These are phyloP conservation scores for Laetiporus sulphureus DNA, from an alignment of 1,284 basidiomycete species.

Conservation along the genomic window DNA sequence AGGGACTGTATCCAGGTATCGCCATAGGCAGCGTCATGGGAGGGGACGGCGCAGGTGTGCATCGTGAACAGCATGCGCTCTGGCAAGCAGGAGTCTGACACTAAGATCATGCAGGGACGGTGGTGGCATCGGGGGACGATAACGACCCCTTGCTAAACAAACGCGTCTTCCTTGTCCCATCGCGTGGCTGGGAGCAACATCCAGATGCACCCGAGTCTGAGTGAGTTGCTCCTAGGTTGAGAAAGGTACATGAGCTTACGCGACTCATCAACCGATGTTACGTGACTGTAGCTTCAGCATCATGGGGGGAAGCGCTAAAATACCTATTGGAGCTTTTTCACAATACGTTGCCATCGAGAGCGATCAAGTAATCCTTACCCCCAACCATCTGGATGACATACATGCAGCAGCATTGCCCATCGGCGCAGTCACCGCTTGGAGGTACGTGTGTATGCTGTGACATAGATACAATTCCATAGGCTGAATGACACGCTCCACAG, in stretches of 20 bases:
- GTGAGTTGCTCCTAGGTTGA: constrained; percentile 15
- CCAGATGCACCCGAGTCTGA: constrained; percentile 50
- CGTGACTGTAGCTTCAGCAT: constrained; percentile 47
- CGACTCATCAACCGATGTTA: too few relatives aligned
- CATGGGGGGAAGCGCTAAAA: constrained; percentile 48
- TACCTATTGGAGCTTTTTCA: constrained; percentile 65
- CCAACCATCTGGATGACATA: constrained; percentile 63
- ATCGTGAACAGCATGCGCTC: background rate
- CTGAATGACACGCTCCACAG: constrained; percentile 30
- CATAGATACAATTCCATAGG: background rate
- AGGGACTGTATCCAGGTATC: constrained; percentile 66
- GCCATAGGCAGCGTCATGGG: constrained; percentile 56
- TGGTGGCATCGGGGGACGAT: constrained; percentile 48
- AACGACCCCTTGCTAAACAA: constrained; percentile 52
- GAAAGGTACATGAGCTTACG: too few relatives aligned
- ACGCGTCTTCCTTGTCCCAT: constrained; percentile 72
- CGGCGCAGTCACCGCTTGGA: constrained; percentile 78
- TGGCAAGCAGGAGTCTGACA: too few relatives aligned
- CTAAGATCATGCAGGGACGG: constrained; percentile 41
- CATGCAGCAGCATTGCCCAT: constrained; percentile 75
- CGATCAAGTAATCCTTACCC: constrained; percentile 61
- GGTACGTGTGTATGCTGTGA: constrained; percentile 34
- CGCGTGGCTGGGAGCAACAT: constrained; percentile 68
- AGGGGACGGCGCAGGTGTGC: constrained; percentile 66
- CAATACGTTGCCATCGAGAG: constrained; percentile 73